Base-by-base conservation (phyloP, 2,329 filamentous ascomycete genomes). In the Fusarium udum region DNA sequence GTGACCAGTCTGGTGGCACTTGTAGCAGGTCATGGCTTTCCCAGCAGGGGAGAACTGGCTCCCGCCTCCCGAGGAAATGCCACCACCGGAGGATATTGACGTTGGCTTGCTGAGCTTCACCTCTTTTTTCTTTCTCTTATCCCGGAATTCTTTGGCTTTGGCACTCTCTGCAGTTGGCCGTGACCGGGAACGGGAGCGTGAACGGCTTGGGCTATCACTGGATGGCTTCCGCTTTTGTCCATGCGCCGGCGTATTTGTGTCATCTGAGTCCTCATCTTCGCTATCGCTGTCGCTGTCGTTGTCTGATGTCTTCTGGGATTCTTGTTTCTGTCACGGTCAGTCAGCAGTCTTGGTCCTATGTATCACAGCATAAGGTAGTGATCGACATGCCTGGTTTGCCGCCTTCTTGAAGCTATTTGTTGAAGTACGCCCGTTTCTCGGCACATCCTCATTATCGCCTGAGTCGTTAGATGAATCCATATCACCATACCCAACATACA, bases 71-170 rank as follows among this genome's bases (percentile, higher is more conserved):
- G 78, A 78, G n/a, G 91, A 93, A 49, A 93, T 77, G 32, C 71
- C 77, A 34, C 81, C 81, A 4, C 75, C 77, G 5, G 78, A 78
- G 6, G 79, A 78, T 52, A 93, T 89, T 3, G 90, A 91, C 9
- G 85, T 87, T 63, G 91, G 79, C 31, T 85, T 85, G 77, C 92
- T 92, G 63, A 94, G 82, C 69, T 91, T 91, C 58, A 93, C 85
- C 62, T 92, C 89, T 79, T 91, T 92, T 80, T 90, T 90, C 76
- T 89, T 87, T 49, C 90, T 84, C 78, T 88, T 87, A 46, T 89
- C 88, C 13, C 89, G 87, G 24, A 91, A 80, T 72, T 89, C 84
- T 71, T 86, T 84, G 12, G 82, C 82, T 40, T 79, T 82, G 37
- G 55, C 32, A 45, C 65, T 77, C 67, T 82, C 79, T 18, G 68